phyloP scores from a whole-genome alignment of 2,329 filamentous ascomycete species.

The Gaeumannomyces tritici region DNA sequence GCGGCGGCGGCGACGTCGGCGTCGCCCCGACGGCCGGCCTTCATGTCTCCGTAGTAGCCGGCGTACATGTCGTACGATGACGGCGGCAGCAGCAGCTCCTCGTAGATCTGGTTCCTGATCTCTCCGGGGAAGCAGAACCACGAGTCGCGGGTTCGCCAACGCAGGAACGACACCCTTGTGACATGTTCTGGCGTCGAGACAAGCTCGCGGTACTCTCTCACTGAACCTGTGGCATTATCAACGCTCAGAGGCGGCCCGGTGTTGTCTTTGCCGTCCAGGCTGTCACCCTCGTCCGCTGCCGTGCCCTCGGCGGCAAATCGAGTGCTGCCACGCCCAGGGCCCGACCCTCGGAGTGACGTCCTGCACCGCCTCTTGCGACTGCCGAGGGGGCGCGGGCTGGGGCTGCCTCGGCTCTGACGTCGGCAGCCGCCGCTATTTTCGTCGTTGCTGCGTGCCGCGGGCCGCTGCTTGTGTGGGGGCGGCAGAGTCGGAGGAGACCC shows the following conservation, averaged over 20 bases:
- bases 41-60: slow-evolving; percentile 17
- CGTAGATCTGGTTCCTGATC: slow-evolving; percentile 24
- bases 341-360: neutral
- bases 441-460: neutral
- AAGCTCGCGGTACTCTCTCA: neutral
- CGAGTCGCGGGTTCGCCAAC: slow-evolving; percentile 4
- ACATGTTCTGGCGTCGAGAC: neutral
- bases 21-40: slow-evolving; percentile 4
- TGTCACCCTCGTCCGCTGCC: neutral
- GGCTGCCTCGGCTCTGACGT: neutral
- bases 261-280: neutral
- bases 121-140: slow-evolving; percentile 22
- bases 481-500: neutral
- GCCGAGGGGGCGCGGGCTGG: neutral
- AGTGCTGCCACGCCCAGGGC: neutral
- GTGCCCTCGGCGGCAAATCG: too few species aligned
- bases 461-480: neutral
- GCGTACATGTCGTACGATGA: slow-evolving; percentile 18
- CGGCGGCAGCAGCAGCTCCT: slow-evolving; percentile 17
- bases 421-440: neutral
- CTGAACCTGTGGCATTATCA: neutral
- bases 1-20: neutral
- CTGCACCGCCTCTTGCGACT: neutral
- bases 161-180: neutral
- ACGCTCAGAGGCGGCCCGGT: neutral